Percentiles rank a stretch among this genome's conserved stretches.
phyloP scores from a whole-genome alignment of 2,329 filamentous ascomycete genomes.

The Exophiala calicioides region DNA sequence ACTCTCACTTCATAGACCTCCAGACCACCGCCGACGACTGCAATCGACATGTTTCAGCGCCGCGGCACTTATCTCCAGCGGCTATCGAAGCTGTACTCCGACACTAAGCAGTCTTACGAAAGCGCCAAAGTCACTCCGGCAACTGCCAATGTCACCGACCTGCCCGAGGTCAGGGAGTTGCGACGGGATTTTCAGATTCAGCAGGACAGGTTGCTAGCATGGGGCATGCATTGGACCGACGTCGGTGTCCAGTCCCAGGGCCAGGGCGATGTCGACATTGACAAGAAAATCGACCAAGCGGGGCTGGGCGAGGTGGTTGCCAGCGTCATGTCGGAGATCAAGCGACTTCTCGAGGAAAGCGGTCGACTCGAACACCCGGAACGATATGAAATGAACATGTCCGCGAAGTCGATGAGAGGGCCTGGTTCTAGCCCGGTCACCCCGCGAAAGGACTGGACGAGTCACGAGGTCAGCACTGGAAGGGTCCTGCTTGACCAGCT shows the following conservation, averaged over 20 bases:
- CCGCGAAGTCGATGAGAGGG: slow-evolving; percentile 39
- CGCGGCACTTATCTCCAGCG: slow-evolving; percentile 24
- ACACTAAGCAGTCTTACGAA: slow-evolving; percentile 64
- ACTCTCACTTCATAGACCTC: not conserved
- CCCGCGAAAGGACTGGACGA: slow-evolving; percentile 30
- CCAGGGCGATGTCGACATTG: slow-evolving; percentile 51
- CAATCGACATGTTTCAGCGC: slow-evolving; percentile 24
- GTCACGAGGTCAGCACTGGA: slow-evolving; percentile 32
- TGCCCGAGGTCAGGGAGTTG: slow-evolving; percentile 57
- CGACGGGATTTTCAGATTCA: slow-evolving; percentile 64
- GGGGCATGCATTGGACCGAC: slow-evolving; percentile 68
- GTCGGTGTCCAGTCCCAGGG: slow-evolving; percentile 37
- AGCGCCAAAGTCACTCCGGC: slow-evolving; percentile 53
- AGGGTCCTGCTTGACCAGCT: slow-evolving; percentile 57
- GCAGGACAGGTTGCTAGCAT: slow-evolving; percentile 63
- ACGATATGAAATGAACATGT: slow-evolving; percentile 34
- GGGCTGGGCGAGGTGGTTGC: slow-evolving; percentile 65
- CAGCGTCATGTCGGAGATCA: slow-evolving; percentile 65
- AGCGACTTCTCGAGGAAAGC: slow-evolving; percentile 62
- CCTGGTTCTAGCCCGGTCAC: slow-evolving; percentile 22
- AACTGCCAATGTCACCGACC: slow-evolving; percentile 41
- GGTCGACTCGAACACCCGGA: slow-evolving; percentile 55
- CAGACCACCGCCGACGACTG: not conserved
- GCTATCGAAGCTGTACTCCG: slow-evolving; percentile 63
- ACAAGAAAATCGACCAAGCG: slow-evolving; percentile 62